These are phyloP conservation scores for Pyricularia grisea DNA, from an alignment of 2,329 filamentous ascomycete species.

Conservation along the genomic window DNA sequence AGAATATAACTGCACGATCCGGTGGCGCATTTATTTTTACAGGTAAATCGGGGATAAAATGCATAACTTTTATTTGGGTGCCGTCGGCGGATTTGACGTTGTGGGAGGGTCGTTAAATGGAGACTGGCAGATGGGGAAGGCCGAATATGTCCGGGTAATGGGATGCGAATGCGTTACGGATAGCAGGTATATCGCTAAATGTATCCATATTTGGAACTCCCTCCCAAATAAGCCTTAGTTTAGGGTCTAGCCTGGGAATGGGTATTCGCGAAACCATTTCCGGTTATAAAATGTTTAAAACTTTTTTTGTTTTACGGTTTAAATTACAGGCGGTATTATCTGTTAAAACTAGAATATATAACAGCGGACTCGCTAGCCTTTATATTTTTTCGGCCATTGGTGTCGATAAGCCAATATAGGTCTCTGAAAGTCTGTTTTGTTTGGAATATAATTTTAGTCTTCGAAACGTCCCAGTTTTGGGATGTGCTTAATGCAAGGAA, in stretches of 20 bases:
- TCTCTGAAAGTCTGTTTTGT: not conserved
- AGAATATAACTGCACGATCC: slow-evolving; percentile 11
- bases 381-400: not conserved
- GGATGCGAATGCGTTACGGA: not conserved
- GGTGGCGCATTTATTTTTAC: not conserved
- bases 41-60: not conserved
- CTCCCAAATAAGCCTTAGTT: not conserved
- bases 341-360: not conserved
- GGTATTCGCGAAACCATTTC: not conserved
- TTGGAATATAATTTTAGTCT: not conserved
- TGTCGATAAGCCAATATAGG: too few species aligned
- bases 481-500: not conserved
- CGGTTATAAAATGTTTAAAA: too few species aligned
- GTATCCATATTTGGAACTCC: not conserved
- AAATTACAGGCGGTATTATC: too few species aligned
- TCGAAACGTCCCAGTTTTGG: not conserved
- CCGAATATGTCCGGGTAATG: not conserved
- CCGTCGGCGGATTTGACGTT: not conserved
- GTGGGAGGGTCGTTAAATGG: not conserved
- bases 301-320: too few species aligned
- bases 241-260: not conserved
- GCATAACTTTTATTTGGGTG: not conserved
- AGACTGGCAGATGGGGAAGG: not conserved
- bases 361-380: not conserved
- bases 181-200: not conserved